Evolutionary conservation across 2,329 filamentous ascomycete species (phyloP).

Genomic region (Ceratocystis ficicola): DNA sequence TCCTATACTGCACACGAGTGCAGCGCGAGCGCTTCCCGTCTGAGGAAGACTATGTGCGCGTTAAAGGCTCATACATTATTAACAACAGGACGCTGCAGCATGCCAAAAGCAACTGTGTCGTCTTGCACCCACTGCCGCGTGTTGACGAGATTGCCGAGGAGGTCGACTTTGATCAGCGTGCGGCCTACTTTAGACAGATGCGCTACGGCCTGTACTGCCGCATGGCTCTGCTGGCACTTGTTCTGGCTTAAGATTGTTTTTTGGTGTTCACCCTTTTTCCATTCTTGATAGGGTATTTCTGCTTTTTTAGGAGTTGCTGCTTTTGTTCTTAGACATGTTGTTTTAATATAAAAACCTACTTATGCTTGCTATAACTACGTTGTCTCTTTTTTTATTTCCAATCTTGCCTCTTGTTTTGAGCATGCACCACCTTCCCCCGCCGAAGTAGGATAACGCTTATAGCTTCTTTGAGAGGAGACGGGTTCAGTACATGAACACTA

Average conservation of each 20-base stretch:
- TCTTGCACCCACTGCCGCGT: slow-evolving; percentile 88
- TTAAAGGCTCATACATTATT: slow-evolving; percentile 81
- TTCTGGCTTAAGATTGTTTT: slow-evolving; percentile 44
- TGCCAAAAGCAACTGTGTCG: slow-evolving; percentile 84
- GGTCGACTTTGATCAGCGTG: slow-evolving; percentile 92
- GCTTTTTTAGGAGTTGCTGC: slow-evolving; percentile 16
- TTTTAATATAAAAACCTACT: not conserved
- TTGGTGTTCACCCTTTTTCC: not conserved
- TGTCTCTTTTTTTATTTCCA: not conserved
- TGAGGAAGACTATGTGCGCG: slow-evolving; percentile 64
- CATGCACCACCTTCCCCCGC: too few species aligned
- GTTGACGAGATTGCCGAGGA: slow-evolving; percentile 91
- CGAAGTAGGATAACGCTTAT: too few species aligned
- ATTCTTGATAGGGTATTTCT: slow-evolving; percentile 18
- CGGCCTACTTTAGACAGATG: slow-evolving; percentile 99
- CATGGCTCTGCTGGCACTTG: slow-evolving; percentile 90
- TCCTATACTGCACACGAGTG: slow-evolving; percentile 92
- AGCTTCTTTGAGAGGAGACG: too few species aligned
- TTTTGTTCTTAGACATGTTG: slow-evolving; percentile 14
- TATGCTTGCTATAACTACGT: not conserved
- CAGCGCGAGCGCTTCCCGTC: slow-evolving; percentile 94
- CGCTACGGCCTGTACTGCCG: slow-evolving; percentile 93
- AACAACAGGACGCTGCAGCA: slow-evolving; percentile 82
- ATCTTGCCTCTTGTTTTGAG: not conserved
- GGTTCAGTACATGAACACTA: too few species aligned